Evolutionary conservation across 805 yeast species (phyloP).

Genomic region (Cyberlindnera euphorbiae): DNA sequence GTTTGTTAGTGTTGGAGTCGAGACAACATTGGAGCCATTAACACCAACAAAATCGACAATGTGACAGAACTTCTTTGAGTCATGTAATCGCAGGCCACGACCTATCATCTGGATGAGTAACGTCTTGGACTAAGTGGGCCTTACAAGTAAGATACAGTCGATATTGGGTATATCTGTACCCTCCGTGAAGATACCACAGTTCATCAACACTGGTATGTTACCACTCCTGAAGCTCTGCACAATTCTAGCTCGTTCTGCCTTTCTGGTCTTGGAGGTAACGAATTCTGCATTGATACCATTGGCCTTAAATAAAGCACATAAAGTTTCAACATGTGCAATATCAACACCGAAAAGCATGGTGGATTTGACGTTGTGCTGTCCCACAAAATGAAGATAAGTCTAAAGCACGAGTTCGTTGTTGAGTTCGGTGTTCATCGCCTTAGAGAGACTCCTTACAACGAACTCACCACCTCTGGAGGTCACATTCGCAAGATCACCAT

Average conservation of each 20-base stretch:
- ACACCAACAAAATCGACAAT: conserved; percentile 75
- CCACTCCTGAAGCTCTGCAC: conserved; percentile 60
- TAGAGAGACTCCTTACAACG: conserved; percentile 43
- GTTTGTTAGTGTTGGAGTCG: conserved; percentile 50
- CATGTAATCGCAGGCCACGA: conserved; percentile 68
- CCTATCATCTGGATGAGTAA: conserved; percentile 86
- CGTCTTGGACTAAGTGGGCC: conserved; percentile 76
- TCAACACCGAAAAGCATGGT: conserved; percentile 78
- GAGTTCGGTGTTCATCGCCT: conserved; percentile 47
- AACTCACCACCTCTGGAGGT: conserved; percentile 45
- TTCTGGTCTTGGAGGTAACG: conserved; percentile 63
- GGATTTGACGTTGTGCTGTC: conserved; percentile 42
- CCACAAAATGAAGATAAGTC: conserved; percentile 43
- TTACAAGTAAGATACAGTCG: conserved; percentile 69
- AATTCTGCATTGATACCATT: conserved; percentile 66
- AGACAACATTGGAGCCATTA: conserved; percentile 45
- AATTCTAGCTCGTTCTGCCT: conserved; percentile 44
- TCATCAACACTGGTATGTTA: conserved; percentile 65
- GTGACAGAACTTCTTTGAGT: conserved; percentile 61
- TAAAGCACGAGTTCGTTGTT: conserved; percentile 52
- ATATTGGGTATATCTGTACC: conserved; percentile 93
- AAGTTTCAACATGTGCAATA: conserved; percentile 54
- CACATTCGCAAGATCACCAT: conserved; percentile 37
- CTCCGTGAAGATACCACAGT: conserved; percentile 88
- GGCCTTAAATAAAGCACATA: conserved; percentile 48